Percentiles rank a stretch among this genome's conserved stretches.
Evolutionary conservation across 352 stramenopile species (phyloP).

Genomic region (Pythium sp.): DNA sequence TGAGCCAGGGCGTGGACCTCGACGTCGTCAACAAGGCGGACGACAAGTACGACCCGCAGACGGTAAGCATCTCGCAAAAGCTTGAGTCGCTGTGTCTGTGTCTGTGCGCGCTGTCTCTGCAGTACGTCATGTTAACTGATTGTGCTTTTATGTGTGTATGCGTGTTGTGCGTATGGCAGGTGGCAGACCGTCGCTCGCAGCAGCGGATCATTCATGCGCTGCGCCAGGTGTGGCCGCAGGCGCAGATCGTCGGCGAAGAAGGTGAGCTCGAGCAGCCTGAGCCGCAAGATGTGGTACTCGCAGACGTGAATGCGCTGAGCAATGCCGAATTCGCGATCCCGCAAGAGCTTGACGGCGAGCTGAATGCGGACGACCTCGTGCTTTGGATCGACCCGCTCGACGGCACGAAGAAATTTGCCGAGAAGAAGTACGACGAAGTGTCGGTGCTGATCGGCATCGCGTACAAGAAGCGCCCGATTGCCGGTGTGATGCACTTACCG

Average conservation of each 20-base stretch:
- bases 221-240: constrained; percentile 44
- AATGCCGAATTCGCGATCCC: constrained; percentile 20
- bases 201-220: constrained; percentile 68
- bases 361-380: constrained; percentile 51
- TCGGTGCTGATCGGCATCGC: constrained; percentile 76
- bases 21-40: constrained; percentile 77
- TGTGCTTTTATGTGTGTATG: neutral
- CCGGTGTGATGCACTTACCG: constrained; percentile 68
- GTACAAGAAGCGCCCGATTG: constrained; percentile 59
- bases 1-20: constrained; percentile 46
- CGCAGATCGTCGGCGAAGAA: constrained; percentile 70
- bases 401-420: constrained; percentile 77
- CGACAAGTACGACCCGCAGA: constrained; percentile 75
- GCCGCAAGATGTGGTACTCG: constrained; percentile 44
- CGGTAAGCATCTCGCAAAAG: constrained; percentile 18
- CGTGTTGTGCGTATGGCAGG: constrained; percentile 7
- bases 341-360: constrained; percentile 19
- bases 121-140: neutral
- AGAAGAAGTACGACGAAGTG: constrained; percentile 68
- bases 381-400: constrained; percentile 80
- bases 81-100: no score
- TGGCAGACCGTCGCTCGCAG: constrained; percentile 71
- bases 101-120: neutral
- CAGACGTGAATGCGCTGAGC: constrained; percentile 32
- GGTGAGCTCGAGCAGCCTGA: constrained; percentile 51